Evolutionary conservation across 306 rosid genomes (phyloP), one percentile per base, ranked within the genome.

Genomic region (Acacia melanoxylon): DNA sequence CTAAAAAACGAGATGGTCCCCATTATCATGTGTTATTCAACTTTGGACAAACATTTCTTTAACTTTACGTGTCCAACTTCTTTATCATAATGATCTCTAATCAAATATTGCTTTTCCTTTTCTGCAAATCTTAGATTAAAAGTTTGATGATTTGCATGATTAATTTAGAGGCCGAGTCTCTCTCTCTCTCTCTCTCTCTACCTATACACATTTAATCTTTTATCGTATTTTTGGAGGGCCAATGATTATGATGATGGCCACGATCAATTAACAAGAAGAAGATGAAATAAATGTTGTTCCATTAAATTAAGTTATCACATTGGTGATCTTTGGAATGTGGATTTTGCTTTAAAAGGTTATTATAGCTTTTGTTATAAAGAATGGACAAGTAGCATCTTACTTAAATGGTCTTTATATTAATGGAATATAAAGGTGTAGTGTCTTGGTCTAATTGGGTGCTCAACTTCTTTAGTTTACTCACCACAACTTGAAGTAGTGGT

Each of bases 21-120:
- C 61, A 80, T 81, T 4, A 63, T 63, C 45, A 85, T 85, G 89
- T 48, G 89, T 48, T 78, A 35, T 76, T 85, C 90, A 87, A 42
- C 88, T 85, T 85, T 85, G 88, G 86, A 87, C 88, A 82, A 82
- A 81, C 72, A 85, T 85, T 87, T 87, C 90, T 87, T 87, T 87
- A 87, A 76, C 86, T 87, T 87, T 80, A 85, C 85, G 83, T 80
- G 86, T 85, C 85, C 88, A 85, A 77, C 85, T 85, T 82, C 86
- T 87, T 87, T 82, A 80, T 80, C 85, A 85, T 85, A 41, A 87
- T 85, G 86, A 87, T 85, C 88, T 45, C 5, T 42, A 42, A 37
- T 58, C 65, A 58, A 16, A 58, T 58, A 58, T 58, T 87, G 83
- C 88, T 85, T 87, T 87, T 82, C 81, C 83, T 85, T 82, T 80